Evolutionary conservation across 2,329 filamentous ascomycete species (phyloP), one percentile per base, ranked within the genome.

Genomic region (Phialophora verrucosa): DNA sequence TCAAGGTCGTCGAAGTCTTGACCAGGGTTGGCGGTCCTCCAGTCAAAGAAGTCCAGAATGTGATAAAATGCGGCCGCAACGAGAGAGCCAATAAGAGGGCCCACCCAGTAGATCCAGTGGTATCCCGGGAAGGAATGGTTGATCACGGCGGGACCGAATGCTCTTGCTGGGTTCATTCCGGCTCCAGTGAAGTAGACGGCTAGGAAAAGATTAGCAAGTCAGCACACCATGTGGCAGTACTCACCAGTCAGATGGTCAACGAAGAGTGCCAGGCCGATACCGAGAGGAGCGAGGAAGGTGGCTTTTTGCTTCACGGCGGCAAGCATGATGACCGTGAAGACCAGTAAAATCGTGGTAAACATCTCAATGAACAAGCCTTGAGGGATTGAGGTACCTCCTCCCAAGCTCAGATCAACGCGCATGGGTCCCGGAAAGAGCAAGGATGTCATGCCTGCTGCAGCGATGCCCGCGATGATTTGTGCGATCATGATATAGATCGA

Each of bases 221-320:
- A 7, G 27, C 27, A 17, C 12, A 23, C 2, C 17, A 49, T 17
- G 8, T 29, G 31, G 23, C 23, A 44, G 29, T 17, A 59, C 68
- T 61, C 74, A 77, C 82, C 82, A 4, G 80, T 76, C 60, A 87
- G 65, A 65, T 86, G 81, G 0, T 80, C 80, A 47, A 91, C 83
- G 75, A 92, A 92, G 60, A 92, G 83, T 0, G 89, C 82, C 1
- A 91, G 77, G 0, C 90, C 91, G 70, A 93, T 91, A 10, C 88
- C 89, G 2, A 92, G 78, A 0, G 90, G 90, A 0, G 90, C 90
- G 1, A 92, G 78, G 73, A 84, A 91, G 0, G 90, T 92, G 2
- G 87, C 86, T 50, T 87, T 87, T 75, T 91, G 89, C 78, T 92
- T 91, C 74, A 91, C 88, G 2, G 87, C 85, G 0, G 89, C 89